Evolutionary conservation across 495 filamentous ascomycete species (phyloP).

Genomic region (Xylaria acuta): DNA sequence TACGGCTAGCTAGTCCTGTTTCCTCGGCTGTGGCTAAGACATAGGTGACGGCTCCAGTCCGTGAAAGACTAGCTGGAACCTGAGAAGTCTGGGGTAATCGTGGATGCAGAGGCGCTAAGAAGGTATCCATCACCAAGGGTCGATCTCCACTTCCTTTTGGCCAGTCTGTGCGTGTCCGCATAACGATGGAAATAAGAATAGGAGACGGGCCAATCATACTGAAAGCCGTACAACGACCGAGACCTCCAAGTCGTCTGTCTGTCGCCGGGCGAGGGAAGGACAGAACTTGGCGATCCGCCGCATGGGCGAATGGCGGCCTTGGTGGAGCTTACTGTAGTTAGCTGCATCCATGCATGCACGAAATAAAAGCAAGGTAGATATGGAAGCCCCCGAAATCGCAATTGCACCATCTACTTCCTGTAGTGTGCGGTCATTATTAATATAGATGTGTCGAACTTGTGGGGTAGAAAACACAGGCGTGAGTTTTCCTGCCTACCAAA

Average conservation of each 20-base stretch:
- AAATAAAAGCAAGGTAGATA: neutral
- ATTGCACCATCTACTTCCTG: neutral
- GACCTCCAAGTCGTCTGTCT: neutral
- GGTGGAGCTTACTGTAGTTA: neutral
- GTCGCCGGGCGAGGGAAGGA: neutral
- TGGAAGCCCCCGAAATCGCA: conserved; percentile 6
- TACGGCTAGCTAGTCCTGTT: neutral
- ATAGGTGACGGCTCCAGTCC: neutral
- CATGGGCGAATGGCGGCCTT: neutral
- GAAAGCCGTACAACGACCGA: neutral
- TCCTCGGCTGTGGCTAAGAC: neutral
- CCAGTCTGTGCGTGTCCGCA: neutral
- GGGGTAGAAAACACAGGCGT: neutral
- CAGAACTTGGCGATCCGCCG: neutral
- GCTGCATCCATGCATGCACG: neutral
- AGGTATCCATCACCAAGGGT: neutral
- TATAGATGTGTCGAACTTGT: conserved; percentile 8
- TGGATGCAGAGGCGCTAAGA: neutral
- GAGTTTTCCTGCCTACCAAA: neutral
- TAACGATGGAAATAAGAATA: neutral
- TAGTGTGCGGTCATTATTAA: neutral
- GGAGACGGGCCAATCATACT: neutral
- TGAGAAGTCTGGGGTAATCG: neutral
- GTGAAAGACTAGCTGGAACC: neutral
- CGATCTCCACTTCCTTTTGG: neutral